phyloP scores from a whole-genome alignment of 192 early-diverging fungal genomes.

The Jimgerdemannia lactiflua region DNA sequence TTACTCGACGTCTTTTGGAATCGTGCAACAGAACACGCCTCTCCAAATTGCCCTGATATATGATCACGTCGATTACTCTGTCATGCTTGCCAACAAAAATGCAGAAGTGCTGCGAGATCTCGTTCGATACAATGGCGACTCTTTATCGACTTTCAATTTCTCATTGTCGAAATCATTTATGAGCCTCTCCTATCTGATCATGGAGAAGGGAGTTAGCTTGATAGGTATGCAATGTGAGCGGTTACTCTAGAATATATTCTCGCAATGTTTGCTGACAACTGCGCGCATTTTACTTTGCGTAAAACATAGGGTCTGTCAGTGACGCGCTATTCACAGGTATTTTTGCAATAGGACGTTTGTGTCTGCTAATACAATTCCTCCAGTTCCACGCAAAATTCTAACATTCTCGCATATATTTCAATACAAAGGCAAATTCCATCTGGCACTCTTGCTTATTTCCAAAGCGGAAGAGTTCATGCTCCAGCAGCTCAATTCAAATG shows the following conservation, averaged over 20 bases:
- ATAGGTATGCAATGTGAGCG: constrained; percentile 11
- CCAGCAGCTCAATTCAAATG: neutral
- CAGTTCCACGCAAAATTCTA: neutral
- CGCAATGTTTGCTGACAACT: too few relatives aligned
- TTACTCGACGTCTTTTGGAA: neutral
- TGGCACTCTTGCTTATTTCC: constrained; percentile 38
- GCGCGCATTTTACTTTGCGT: neutral
- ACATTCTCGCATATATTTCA: neutral
- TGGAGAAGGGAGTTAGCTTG: constrained; percentile 33
- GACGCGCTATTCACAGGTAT: constrained; percentile 35
- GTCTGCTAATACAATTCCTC: too few relatives aligned
- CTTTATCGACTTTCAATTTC: constrained; percentile 27
- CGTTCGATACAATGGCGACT: constrained; percentile 20
- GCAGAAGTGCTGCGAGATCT: constrained; percentile 26
- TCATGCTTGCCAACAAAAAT: constrained; percentile 43
- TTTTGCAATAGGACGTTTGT: neutral
- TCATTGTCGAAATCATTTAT: constrained; percentile 38
- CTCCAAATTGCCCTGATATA: constrained; percentile 40
- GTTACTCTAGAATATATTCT: neutral
- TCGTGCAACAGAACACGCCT: constrained; percentile 30
- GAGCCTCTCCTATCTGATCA: constrained; percentile 45
- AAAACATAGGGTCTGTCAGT: constrained; percentile 22
- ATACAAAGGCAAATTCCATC: constrained; percentile 40
- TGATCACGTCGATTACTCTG: constrained; percentile 39
- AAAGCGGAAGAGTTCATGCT: constrained; percentile 13